Base-by-base conservation (phyloP, 345 rosid genomes). In the Cardamine chenopodiifolia region DNA sequence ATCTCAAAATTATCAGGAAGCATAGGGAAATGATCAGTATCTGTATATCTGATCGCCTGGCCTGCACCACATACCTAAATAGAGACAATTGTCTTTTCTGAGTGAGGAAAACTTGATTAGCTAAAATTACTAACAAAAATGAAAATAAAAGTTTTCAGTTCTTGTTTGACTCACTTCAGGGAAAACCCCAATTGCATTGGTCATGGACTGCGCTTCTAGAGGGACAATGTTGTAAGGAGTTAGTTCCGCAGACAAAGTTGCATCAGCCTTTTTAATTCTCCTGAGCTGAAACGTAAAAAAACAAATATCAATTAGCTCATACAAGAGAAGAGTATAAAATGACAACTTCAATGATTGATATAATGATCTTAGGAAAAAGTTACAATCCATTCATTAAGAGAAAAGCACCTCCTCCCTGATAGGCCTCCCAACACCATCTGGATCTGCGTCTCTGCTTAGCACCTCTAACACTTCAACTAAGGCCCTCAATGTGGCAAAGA, bases 201-300 rank as follows among this genome's bases (percentile, higher is more conserved):
- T 88, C 72, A 92, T 67, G 34, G 95, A 76, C 28, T 93, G 97
- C 44, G 89, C 92, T 73, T 95, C 99, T 65, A 95, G 66, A 28
- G 99, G 99, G 39, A 95, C 89, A 71, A 92, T 95, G 71, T 95
- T 95, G 81, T 92, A 95, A 5, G 99, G 86, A 29, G 76, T 81
- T 49, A 95, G 91, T 79, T 95, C 99, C 71, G 88, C 97, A 17
- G 90, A 73, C 62, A 87, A 74, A 31, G 86, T 70, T 66, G 84
- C 86, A 80, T 84, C 91, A 48, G 84, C 89, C 49, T 50, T 83
- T 75, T 87, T 92, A 26, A 92, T 83, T 82, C 91, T 81, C 66
- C 73, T 86, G 75, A 95, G 70, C 99, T 95, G 84, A 70, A 79
- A 76, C 28, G 73, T 28, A 59, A 52, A 44, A 57, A 45, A 75